Evolutionary conservation across 352 stramenopile genomes (phyloP).

Genomic region (Phytophthora meadii): DNA sequence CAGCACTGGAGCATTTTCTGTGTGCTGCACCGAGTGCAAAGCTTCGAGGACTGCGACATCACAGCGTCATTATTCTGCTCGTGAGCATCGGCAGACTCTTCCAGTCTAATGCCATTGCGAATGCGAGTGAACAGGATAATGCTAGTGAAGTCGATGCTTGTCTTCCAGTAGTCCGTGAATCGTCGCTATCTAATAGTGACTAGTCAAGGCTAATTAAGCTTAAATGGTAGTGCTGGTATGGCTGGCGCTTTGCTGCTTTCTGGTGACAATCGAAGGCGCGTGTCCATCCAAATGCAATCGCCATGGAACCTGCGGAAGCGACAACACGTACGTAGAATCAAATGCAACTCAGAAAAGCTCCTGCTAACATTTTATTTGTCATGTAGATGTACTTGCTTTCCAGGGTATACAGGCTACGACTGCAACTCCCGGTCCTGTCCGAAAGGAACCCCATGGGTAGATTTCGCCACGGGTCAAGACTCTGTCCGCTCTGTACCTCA

Average conservation of each 20-base stretch:
- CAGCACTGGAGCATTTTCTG: background rate
- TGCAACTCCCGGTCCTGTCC: constrained; percentile 86
- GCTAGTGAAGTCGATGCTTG: too few species aligned
- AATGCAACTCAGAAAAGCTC: too few species aligned
- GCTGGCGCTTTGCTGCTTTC: constrained; percentile 8
- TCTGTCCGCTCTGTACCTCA: constrained; percentile 43
- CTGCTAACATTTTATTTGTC: background rate
- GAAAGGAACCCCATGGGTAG: constrained; percentile 62
- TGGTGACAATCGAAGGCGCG: constrained; percentile 15
- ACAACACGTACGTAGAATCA: constrained; percentile 57
- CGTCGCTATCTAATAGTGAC: constrained; percentile 4
- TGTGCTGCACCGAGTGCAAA: constrained; percentile 3
- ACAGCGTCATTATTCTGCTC: background rate
- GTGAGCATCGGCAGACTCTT: too few species aligned
- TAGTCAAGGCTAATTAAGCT: constrained; percentile 2
- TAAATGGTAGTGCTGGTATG: too few species aligned
- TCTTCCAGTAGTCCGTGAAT: background rate
- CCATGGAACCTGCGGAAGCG: constrained; percentile 58
- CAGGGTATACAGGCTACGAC: constrained; percentile 89
- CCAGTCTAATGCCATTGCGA: too few species aligned
- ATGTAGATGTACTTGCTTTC: constrained; percentile 83
- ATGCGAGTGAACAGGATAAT: too few species aligned
- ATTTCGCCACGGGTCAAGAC: constrained; percentile 56
- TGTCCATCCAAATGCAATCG: constrained; percentile 76
- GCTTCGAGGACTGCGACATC: constrained; percentile 4